Evolutionary conservation across 2,329 filamentous ascomycete species (phyloP), one percentile per base, ranked within the genome.

Genomic region (Gnomoniopsis sp.): DNA sequence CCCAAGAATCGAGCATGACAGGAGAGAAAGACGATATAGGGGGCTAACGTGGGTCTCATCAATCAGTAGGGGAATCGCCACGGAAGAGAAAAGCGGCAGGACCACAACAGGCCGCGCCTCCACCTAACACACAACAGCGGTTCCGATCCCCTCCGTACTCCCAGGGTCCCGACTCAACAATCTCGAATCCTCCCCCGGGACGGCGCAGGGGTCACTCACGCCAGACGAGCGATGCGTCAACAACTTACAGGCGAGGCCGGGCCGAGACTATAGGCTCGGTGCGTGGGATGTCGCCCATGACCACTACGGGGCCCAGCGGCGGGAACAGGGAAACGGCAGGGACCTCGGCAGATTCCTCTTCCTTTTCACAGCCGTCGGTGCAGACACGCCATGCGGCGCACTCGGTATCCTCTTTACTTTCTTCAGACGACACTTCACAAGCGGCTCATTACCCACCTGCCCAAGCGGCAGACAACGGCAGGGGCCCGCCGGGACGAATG

Each of bases 41-140:
- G 70, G 71, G 66, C 75, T 79, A 72, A 75, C 73, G 67, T 69
- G 68, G 68, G 65, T 63, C 66, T 66, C 78, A 72, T 51, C 41
- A 85, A 88, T 69, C 82, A 86, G 72, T 85, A 83, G 79, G 86
- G 69, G 89, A 89, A 71, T 91, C 89, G 62, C 91, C 91, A 34
- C 90, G 89, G 71, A 96, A 96, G 78, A 88, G 92, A 68, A 96
- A 96, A 76, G 87, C 89, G 56, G 80, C 79, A 44, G 83, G 83
- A 49, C 76, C 79, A 47, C 81, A 81, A 60, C 75, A 75, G 63
- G 69, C 78, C 51, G 75, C 75, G 22, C 79, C 75, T 53, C 76
- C 78, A 23, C 78, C 80, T 51, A 73, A 71, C 58, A 74, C 74
- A 44, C 72, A 79, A 59, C 71, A 76, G 46, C 77, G 77, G 58